Evolutionary conservation across 805 yeast genomes (phyloP).

Genomic region (Zygosaccharomyces siamensis): DNA sequence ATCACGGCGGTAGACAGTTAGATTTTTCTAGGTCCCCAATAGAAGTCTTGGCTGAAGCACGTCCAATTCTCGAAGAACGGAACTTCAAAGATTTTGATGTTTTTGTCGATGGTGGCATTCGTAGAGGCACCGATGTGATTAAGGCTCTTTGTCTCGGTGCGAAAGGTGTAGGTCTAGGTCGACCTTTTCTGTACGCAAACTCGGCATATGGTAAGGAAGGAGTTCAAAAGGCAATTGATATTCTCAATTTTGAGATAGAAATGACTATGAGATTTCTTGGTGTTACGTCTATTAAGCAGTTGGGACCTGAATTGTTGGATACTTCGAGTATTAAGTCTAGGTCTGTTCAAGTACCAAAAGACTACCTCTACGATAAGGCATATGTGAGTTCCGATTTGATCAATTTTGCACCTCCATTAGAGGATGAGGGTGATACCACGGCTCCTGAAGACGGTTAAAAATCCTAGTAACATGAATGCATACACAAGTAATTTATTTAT

Average conservation of each 20-base stretch:
- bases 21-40: slow-evolving; percentile 79
- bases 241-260: slow-evolving; percentile 64
- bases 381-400: slow-evolving; percentile 56
- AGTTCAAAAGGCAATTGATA: slow-evolving; percentile 52
- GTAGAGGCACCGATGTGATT: slow-evolving; percentile 61
- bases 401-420: slow-evolving; percentile 37
- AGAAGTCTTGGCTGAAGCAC: slow-evolving; percentile 66
- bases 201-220: slow-evolving; percentile 61
- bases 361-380: slow-evolving; percentile 48
- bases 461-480: no score
- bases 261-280: slow-evolving; percentile 81
- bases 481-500: neutral
- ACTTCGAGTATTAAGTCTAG: slow-evolving; percentile 41
- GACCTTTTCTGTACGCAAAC: slow-evolving; percentile 62
- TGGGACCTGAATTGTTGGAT: slow-evolving; percentile 61
- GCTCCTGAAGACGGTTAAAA: neutral
- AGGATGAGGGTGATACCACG: slow-evolving; percentile 2
- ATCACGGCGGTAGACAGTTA: slow-evolving; percentile 87
- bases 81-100: slow-evolving; percentile 50
- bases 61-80: slow-evolving; percentile 45
- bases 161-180: slow-evolving; percentile 64
- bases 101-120: slow-evolving; percentile 64
- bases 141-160: slow-evolving; percentile 69
- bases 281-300: slow-evolving; percentile 53
- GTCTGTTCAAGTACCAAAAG: slow-evolving; percentile 46